Percentiles rank a stretch among this genome's conserved stretches.
Evolutionary conservation across 2,329 filamentous ascomycete genomes (phyloP).

Genomic region (Thyridium curvatum): DNA sequence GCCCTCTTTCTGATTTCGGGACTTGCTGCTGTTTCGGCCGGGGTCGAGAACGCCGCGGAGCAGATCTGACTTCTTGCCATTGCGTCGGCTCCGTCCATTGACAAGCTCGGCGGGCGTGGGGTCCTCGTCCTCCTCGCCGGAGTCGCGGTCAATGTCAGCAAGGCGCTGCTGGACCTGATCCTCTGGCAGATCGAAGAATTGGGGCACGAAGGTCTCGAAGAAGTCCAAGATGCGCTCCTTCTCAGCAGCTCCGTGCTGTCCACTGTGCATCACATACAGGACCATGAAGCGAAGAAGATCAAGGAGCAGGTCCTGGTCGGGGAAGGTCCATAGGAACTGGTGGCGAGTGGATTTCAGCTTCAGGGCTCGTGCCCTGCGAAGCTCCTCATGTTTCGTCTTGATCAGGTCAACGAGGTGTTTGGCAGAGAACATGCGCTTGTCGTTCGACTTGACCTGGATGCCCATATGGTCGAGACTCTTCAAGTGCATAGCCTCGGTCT

Average conservation of each 20-base stretch:
- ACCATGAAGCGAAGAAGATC: conserved; percentile 58
- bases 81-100: conserved; percentile 61
- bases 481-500: conserved; percentile 91
- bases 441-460: conserved; percentile 77
- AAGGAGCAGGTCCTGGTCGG: conserved; percentile 61
- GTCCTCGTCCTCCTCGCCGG: conserved; percentile 72
- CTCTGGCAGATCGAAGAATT: conserved; percentile 70
- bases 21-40: conserved; percentile 62
- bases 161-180: conserved; percentile 63
- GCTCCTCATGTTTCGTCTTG: conserved; percentile 88
- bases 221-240: conserved; percentile 70
- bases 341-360: conserved; percentile 56
- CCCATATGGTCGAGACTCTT: conserved; percentile 97
- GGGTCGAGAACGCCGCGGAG: conserved; percentile 82
- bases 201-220: conserved; percentile 68
- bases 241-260: conserved; percentile 64
- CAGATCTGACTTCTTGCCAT: conserved; percentile 72
- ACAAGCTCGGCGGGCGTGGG: conserved; percentile 64
- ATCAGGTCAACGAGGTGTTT: conserved; percentile 89
- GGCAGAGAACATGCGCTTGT: conserved; percentile 85
- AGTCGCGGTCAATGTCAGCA: conserved; percentile 62
- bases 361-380: conserved; percentile 64
- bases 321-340: conserved; percentile 72
- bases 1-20: conserved; percentile 70
- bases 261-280: conserved; percentile 60